Base-by-base conservation (phyloP, 176 grass and related monocot genomes). In the Canna indica region DNA sequence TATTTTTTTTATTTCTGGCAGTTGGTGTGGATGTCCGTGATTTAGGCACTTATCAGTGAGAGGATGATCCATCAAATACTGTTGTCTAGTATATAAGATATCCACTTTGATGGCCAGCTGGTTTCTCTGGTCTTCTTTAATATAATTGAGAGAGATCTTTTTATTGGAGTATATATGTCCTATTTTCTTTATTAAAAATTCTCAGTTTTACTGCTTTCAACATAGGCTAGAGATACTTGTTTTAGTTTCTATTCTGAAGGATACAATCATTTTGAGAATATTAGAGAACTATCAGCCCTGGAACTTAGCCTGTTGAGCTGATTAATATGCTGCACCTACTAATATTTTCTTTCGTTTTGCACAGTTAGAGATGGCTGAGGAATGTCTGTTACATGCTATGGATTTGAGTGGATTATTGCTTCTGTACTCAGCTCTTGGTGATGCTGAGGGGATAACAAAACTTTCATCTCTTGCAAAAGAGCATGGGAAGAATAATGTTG, bases 401-500 rank as follows among this genome's bases (percentile, higher is more conserved):
- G 94, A 97, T 73, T 91, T 97, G 76, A 97, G 94, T 46, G 94
- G 94, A 8, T 81, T 97, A 74, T 79, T 97, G 74, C 77, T 97
- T 60, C 64, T 97, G 26, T 92, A 92, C 75, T 97, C 93, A 48
- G 87, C 93, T 66, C 88, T 97, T 41, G 93, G 93, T 60, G 89
- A 97, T 85, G 77, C 93, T 83, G 84, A 87, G 36, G 93, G 86
- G 80, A 90, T 92, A 8, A 70, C 79, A 81, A 92, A 82, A 38
- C 88, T 97, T 68, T 48, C 93, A 61, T 90, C 82, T 77, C 78
- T 90, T 77, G 89, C 93, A 18, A 97, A 90, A 82, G 93, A 79
- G 75, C 84, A 90, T 6, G 93, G 93, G 20, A 97, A 97, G 81
- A 92, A 97, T 20, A 97, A 97, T 76, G 93, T 97, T 75, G 89